A percentile compares a stretch with the other conserved stretches of the same genome.
Conservation (phyloP, 257 asterid species). For the Primulina eburnea region DNA sequence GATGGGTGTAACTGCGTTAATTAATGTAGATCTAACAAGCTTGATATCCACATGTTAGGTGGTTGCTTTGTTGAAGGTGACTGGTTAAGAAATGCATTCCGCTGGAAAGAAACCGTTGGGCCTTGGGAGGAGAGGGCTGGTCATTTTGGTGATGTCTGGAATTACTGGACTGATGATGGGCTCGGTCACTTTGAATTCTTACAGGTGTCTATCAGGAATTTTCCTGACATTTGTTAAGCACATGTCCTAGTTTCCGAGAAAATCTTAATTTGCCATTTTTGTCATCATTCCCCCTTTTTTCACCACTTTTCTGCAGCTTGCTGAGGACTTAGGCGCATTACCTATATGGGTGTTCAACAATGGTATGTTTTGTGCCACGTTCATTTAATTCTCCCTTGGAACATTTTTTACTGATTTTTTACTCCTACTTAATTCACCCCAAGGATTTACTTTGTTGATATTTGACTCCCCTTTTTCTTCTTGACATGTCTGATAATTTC, state of each 20-base stretch:
- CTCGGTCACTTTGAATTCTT: slow-evolving; percentile 87
- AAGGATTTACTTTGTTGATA: too few relatives aligned
- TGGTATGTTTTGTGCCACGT: slow-evolving; percentile 44
- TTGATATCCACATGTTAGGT: slow-evolving; percentile 43
- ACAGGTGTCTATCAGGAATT: slow-evolving; percentile 47
- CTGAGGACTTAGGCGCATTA: slow-evolving; percentile 83
- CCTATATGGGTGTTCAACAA: slow-evolving; percentile 98
- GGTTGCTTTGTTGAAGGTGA: slow-evolving; percentile 98
- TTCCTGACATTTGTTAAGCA: slow-evolving; percentile 8
- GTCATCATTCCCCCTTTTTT: slow-evolving; percentile 7
- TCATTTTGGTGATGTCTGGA: slow-evolving; percentile 97
- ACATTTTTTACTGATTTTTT: slow-evolving; percentile 4
- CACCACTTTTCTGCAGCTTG: slow-evolving; percentile 58
- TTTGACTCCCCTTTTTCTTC: neutral
- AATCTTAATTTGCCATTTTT: neutral
- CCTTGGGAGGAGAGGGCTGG: slow-evolving; percentile 97
- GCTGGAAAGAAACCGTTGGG: slow-evolving; percentile 97
- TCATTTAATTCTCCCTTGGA: neutral
- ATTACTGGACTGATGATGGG: slow-evolving; percentile 97
- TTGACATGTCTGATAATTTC: slow-evolving; percentile 25
- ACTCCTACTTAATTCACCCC: neutral
- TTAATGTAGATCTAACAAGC: slow-evolving; percentile 10
- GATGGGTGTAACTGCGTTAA: neutral
- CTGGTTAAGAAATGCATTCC: slow-evolving; percentile 84
- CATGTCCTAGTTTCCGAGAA: neutral